A percentile compares a stretch with the other conserved stretches of the same genome.
Evolutionary conservation across 305 asterid species (phyloP).

Genomic region (Plantago lanceolata): DNA sequence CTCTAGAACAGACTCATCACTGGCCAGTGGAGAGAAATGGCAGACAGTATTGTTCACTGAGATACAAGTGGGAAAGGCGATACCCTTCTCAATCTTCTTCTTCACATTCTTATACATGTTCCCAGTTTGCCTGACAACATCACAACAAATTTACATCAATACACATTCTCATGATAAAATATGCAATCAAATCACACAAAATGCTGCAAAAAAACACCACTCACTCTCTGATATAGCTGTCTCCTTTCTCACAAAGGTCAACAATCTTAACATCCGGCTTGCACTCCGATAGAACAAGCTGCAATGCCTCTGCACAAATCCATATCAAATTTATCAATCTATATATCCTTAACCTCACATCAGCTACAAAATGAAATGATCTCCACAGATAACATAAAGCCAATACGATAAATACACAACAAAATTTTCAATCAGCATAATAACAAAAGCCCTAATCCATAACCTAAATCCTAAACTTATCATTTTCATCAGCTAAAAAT

Average conservation of each 20-base stretch:
- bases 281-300: constrained; percentile 59
- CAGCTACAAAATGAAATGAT: not conserved
- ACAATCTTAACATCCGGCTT: constrained; percentile 69
- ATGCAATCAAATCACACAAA: not conserved
- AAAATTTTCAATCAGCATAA: constrained; percentile 7
- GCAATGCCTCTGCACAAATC: constrained; percentile 63
- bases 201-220: constrained; percentile 24
- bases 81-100: constrained; percentile 75
- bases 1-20: constrained; percentile 53
- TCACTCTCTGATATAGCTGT: constrained; percentile 59
- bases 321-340: not conserved
- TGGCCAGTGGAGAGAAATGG: constrained; percentile 66
- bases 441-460: not conserved
- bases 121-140: constrained; percentile 48
- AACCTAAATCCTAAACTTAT: not conserved
- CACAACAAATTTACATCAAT: not conserved
- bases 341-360: not conserved
- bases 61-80: constrained; percentile 75
- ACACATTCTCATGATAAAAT: not conserved
- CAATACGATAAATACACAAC: not conserved
- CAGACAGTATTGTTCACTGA: constrained; percentile 66
- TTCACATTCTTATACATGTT: constrained; percentile 72
- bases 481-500: no score
- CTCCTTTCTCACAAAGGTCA: constrained; percentile 69
- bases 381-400: not conserved